Base-by-base conservation (phyloP, 2,329 filamentous ascomycete species). In the Claviceps maximensis region DNA sequence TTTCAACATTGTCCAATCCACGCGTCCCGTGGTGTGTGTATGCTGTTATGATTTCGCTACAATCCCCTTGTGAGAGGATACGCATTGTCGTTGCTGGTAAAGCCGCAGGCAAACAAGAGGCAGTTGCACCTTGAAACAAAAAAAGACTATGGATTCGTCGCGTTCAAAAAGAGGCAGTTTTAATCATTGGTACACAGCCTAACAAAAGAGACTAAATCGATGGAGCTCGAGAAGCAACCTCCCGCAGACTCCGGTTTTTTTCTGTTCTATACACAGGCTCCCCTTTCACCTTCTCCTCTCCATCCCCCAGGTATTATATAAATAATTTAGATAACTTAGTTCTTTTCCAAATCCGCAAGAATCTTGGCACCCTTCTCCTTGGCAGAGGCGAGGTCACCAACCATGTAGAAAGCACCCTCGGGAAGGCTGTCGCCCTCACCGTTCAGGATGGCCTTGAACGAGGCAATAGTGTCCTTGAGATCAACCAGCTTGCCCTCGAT, bases 351-450 rank as follows among this genome's bases (percentile, higher is more conserved):
- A 67, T 97, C 93, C 65, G 93, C 90, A 71, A 98, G 78, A 80
- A 98, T 97, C 89, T 97, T 95, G 84, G 96, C 90, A 79, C 91
- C 93, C 89, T 98, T 98, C 69, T 80, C 83, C 71, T 87, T 87
- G 63, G 90, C 93, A 60, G 88, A 89, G 65, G 87, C 87, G 65
- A 97, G 84, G 79, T 95, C 87, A 71, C 93, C 93, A 72, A 97
- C 90, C 90, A 95, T 95, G 86, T 95, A 96, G 84, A 95, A 78
- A 71, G 77, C 84, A 84, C 84, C 84, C 77, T 97, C 93, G 62
- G 93, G 93, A 61, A 98, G 81, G 76, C 88, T 84, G 71, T 98
- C 93, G 79, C 87, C 88, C 78, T 97, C 91, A 72, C 93, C 93
- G 70, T 77, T 81, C 69, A 96, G 84, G 73, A 96, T 97, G 66